Base-by-base conservation (phyloP, 139 green algal species). In the Pseudopediastrum boryanum region DNA sequence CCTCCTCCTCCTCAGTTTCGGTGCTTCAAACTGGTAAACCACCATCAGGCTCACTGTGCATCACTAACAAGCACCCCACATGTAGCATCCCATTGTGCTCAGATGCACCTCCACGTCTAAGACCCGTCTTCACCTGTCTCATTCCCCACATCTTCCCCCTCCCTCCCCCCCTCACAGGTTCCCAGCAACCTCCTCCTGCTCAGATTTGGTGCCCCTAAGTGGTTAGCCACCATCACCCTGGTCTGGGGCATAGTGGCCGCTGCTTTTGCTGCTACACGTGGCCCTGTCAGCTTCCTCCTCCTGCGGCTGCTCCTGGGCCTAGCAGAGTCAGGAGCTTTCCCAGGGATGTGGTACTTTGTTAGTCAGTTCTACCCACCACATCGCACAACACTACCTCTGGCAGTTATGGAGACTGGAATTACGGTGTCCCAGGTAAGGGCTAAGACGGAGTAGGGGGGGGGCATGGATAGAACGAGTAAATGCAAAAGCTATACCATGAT, bases 221-320 rank as follows among this genome's bases (percentile, higher is more conserved):
- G 87, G 88, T 84, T 94, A 33, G 52, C 61, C 7, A 31, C 73
- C 41, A 89, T 91, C 36, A 69, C 89, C 2, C 35, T 89, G 3
- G 54, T 82, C 16, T 94, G 90, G 88, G 90, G 90, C n/a, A 3
- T 85, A 0, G 82, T 87, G 16, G 89, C 87, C 10, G 77, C 76
- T 21, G 29, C 33, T 7, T 93, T 94, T 72, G 71, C 89, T 12
- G 43, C 43, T 12, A 68, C 87, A 43, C 76, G 63, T 10, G 64
- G 36, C 51, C 44, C 62, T 2, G 48, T 6, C 90, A 93, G 66
- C 38, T 62, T 78, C 9, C 66, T 54, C 36, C 33, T 66, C 38
- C 51, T 78, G 35, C 59, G 70, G 33, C 70, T 78, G 70, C 70
- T 78, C 51, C 35, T 78, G 51, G 70, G 70, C 9, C 25, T 66